Evolutionary conservation across 257 asterid genomes (phyloP).

Genomic region (Coffea eugenioides): DNA sequence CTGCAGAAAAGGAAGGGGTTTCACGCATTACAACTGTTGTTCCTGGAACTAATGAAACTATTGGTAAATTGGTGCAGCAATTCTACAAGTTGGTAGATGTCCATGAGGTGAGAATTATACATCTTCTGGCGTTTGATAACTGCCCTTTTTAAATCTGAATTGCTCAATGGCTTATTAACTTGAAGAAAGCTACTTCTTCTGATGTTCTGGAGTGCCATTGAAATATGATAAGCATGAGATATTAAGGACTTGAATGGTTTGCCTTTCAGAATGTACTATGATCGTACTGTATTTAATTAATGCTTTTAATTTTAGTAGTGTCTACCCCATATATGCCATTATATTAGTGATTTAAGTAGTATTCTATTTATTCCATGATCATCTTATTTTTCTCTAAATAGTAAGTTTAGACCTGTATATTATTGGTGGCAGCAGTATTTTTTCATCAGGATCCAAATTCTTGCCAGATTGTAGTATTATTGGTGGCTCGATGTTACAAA

Average conservation of each 20-base stretch:
- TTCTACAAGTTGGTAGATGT: slow-evolving; percentile 74
- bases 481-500: background rate
- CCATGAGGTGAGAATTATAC: slow-evolving; percentile 52
- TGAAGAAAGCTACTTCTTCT: background rate
- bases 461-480: background rate
- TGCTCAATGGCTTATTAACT: background rate
- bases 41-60: slow-evolving; percentile 81
- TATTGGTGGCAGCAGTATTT: background rate
- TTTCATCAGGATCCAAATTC: background rate
- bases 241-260: background rate
- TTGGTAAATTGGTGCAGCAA: slow-evolving; percentile 71
- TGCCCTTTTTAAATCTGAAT: background rate
- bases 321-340: background rate
- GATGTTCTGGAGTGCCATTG: background rate
- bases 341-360: background rate
- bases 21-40: slow-evolving; percentile 91
- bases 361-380: background rate
- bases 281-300: background rate
- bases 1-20: slow-evolving; percentile 72
- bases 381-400: background rate
- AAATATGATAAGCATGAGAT: background rate
- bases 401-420: background rate
- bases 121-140: background rate
- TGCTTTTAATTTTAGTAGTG: background rate
- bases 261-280: background rate